Percentiles rank a stretch among this genome's conserved stretches.
phyloP scores from a whole-genome alignment of 148 eudicot genomes.

The Rheum nobile region DNA sequence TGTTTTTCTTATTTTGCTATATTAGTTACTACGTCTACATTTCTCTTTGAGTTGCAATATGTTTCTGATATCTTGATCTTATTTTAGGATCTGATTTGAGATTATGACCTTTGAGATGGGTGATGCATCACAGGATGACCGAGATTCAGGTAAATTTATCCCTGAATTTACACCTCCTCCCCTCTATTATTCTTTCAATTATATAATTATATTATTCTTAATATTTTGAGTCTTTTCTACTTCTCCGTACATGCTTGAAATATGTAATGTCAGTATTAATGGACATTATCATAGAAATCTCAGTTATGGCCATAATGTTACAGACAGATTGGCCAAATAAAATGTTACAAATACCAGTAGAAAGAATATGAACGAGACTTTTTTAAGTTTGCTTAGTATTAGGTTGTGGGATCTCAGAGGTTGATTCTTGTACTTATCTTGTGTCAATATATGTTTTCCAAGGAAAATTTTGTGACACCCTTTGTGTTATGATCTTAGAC shows the following conservation, averaged over 20 bases:
- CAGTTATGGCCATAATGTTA: no score
- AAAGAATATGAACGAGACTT: background rate
- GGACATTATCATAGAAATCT: background rate
- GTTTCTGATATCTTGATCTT: background rate
- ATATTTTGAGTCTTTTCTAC: background rate
- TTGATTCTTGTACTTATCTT: background rate
- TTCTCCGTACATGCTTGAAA: background rate
- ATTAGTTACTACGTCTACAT: background rate
- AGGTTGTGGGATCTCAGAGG: background rate
- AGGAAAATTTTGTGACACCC: background rate
- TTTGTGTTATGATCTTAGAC: background rate
- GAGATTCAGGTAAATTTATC: constrained; percentile 26
- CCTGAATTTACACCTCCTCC: background rate
- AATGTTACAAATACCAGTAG: background rate
- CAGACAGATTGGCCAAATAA: no score
- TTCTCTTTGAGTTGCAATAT: background rate
- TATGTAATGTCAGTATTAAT: background rate
- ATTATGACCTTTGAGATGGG: constrained; percentile 27
- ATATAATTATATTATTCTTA: background rate
- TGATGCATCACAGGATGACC: constrained; percentile 27
- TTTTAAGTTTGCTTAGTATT: background rate
- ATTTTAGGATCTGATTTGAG: constrained; percentile 4
- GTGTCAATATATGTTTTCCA: background rate
- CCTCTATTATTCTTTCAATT: background rate
- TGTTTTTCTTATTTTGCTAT: no score